Percentiles rank a stretch among this genome's conserved stretches.
phyloP scores from a whole-genome alignment of 345 rosid genomes.

The Melaleuca alternifolia region DNA sequence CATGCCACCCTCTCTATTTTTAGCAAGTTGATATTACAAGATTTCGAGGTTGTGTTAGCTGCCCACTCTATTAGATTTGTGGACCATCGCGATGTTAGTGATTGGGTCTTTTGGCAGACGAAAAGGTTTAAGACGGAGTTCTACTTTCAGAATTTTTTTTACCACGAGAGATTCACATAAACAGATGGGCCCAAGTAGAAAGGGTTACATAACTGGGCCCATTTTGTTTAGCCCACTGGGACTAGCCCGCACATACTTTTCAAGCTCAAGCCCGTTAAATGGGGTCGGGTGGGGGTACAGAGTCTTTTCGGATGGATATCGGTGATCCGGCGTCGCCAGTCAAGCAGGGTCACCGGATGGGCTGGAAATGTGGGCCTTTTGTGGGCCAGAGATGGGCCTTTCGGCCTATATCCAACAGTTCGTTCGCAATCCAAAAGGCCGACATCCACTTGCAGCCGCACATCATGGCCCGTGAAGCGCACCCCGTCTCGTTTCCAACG shows the following conservation, averaged over 20 bases:
- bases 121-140: background rate
- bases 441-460: background rate
- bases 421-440: background rate
- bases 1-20: background rate
- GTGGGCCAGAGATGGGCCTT: background rate
- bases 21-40: too few relatives aligned
- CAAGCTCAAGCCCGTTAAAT: background rate
- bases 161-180: background rate
- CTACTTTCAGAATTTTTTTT: background rate
- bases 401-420: background rate
- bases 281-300: background rate
- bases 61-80: too few relatives aligned
- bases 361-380: background rate
- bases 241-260: background rate
- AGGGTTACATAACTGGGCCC: background rate
- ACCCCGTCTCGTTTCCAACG: background rate
- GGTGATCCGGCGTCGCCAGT: background rate
- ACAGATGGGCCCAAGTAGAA: background rate
- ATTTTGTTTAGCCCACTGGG: background rate
- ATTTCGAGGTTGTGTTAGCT: too few relatives aligned
- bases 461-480: background rate
- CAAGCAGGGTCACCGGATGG: background rate
- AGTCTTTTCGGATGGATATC: background rate
- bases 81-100: too few relatives aligned
- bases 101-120: background rate